Evolutionary conservation across 768 basidiomycete genomes (phyloP).

Genomic region (Leccinum aurantiacum): DNA sequence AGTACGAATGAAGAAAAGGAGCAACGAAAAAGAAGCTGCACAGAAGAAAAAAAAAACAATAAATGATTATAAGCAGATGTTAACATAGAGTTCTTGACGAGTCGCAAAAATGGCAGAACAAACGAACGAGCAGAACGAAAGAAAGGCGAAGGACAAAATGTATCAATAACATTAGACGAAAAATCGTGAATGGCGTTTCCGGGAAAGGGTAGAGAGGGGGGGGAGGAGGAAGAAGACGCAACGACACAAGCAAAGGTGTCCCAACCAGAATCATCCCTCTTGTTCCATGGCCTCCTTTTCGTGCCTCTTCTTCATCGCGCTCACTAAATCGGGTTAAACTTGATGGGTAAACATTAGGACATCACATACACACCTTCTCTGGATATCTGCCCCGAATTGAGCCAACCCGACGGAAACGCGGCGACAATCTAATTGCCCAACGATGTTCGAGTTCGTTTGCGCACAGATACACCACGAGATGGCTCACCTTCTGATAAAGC

Average conservation of each 20-base stretch:
- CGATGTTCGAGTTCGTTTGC: not conserved
- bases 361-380: slow-evolving; percentile 63
- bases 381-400: slow-evolving; percentile 83
- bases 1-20: not conserved
- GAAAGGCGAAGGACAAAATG: not conserved
- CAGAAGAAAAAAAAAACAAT: not conserved
- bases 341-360: not conserved
- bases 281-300: slow-evolving; percentile 72
- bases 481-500: slow-evolving; percentile 71
- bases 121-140: not conserved
- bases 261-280: slow-evolving; percentile 33
- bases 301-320: slow-evolving; percentile 79
- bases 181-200: not conserved
- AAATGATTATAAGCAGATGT: not conserved
- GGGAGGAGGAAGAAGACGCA: no score
- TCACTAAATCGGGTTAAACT: slow-evolving; percentile 47
- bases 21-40: not conserved
- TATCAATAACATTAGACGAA: not conserved
- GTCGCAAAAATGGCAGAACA: not conserved
- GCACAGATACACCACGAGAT: not conserved
- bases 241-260: no score
- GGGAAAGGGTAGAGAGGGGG: not conserved
- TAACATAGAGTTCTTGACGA: not conserved
- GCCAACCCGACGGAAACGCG: slow-evolving; percentile 83
- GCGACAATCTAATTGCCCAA: slow-evolving; percentile 55